A percentile compares a stretch with the other conserved stretches of the same genome.
These are phyloP conservation scores for Heimioporus sp. DNA, from an alignment of 768 basidiomycete species.

Conservation along the genomic window DNA sequence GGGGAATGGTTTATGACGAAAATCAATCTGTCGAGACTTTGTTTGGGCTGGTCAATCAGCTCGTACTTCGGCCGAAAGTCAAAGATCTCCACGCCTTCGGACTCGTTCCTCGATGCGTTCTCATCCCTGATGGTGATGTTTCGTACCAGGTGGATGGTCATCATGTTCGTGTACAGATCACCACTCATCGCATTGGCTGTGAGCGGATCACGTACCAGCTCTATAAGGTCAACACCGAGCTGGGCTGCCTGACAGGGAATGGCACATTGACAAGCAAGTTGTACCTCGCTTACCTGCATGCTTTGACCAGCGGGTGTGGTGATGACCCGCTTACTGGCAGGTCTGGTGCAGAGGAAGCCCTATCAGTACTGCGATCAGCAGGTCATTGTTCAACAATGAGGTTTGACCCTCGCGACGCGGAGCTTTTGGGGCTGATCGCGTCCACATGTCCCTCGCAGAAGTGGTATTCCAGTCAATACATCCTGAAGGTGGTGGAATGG, in stretches of 20 bases:
- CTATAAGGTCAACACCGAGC: constrained; percentile 28
- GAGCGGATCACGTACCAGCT: constrained; percentile 18
- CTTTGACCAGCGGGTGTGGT: constrained; percentile 38
- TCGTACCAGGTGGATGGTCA: constrained; percentile 1
- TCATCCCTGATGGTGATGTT: constrained; percentile 37
- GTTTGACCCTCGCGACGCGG: constrained; percentile 25
- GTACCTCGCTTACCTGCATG: constrained; percentile 43
- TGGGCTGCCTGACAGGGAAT: constrained; percentile 29
- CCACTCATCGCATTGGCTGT: neutral
- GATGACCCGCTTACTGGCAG: constrained; percentile 42
- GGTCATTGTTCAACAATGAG: constrained; percentile 37
- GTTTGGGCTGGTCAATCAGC: constrained; percentile 40
- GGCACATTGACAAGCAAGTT: constrained; percentile 26
- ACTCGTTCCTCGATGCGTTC: constrained; percentile 17
- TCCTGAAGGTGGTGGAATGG: constrained; percentile 42
- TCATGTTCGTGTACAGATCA: constrained; percentile 10
- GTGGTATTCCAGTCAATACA: constrained; percentile 20
- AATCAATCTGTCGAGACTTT: constrained; percentile 41
- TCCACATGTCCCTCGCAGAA: constrained; percentile 30
- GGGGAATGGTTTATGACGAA: constrained; percentile 38
- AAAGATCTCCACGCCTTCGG: neutral
- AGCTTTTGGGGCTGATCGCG: constrained; percentile 33
- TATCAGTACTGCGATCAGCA: constrained; percentile 38
- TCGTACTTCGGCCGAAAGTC: constrained; percentile 34
- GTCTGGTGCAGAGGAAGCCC: constrained; percentile 45